Evolutionary conservation across 805 yeast genomes (phyloP).

Genomic region (Wickerhamomyces pijperi): DNA sequence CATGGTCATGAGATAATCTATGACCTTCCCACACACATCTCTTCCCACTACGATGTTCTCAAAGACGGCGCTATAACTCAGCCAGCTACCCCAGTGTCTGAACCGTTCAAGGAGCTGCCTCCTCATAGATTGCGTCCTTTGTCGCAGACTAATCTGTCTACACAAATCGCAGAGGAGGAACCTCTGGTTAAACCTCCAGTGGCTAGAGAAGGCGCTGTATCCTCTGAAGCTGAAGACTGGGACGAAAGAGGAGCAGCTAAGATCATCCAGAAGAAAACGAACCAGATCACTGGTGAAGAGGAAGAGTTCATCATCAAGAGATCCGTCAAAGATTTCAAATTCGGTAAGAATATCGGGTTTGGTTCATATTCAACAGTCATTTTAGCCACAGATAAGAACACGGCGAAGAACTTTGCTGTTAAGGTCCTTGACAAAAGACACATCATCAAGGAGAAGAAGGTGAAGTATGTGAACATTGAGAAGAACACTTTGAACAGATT

Average conservation of each 20-base stretch:
- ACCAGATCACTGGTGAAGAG: slow-evolving; percentile 35
- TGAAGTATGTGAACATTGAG: slow-evolving; percentile 75
- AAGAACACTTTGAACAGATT: slow-evolving; percentile 68
- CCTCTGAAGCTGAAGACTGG: slow-evolving; percentile 4
- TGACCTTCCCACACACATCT: slow-evolving; percentile 16
- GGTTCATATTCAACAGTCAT: slow-evolving; percentile 94
- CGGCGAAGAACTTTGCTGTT: slow-evolving; percentile 67
- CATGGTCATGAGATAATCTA: slow-evolving; percentile 1
- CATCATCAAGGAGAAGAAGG: slow-evolving; percentile 71
- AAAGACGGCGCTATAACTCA: slow-evolving; percentile 4
- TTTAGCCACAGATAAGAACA: slow-evolving; percentile 72
- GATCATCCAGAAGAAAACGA: slow-evolving; percentile 31
- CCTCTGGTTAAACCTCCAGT: slow-evolving; percentile 2
- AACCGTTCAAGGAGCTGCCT: slow-evolving; percentile 15
- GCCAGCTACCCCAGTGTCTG: slow-evolving; percentile 16
- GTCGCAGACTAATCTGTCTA: slow-evolving; percentile 13
- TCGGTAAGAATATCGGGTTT: slow-evolving; percentile 84
- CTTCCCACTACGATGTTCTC: slow-evolving; percentile 11
- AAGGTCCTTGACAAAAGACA: slow-evolving; percentile 69
- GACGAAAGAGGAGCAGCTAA: slow-evolving; percentile 47
- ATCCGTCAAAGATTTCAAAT: slow-evolving; percentile 75
- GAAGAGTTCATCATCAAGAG: slow-evolving; percentile 38
- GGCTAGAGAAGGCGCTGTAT: slow-evolving; percentile 1
- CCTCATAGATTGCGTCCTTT: slow-evolving; percentile 17
- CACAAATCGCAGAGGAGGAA: not conserved